Conservation (phyloP, 108 stramenopile species). For the Pseudonitzschia multistriata region DNA sequence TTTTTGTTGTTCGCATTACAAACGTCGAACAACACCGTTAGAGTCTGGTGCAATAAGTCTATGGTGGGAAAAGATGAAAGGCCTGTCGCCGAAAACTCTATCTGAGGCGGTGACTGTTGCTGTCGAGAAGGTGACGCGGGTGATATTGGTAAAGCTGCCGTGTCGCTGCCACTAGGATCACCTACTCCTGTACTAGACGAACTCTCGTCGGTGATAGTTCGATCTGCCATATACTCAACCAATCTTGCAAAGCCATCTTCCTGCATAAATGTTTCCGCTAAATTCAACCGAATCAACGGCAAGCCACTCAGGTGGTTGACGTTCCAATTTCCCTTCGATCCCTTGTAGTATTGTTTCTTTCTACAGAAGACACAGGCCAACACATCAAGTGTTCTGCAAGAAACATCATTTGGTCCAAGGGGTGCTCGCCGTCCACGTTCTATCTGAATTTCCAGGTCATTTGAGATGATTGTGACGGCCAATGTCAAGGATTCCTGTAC, state of each 20-base stretch:
- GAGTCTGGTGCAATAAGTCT: constrained; percentile 33
- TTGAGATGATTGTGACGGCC: constrained; percentile 59
- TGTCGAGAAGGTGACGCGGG: background rate
- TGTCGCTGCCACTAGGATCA: background rate
- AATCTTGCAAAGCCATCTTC: constrained; percentile 51
- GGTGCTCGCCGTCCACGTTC: constrained; percentile 17
- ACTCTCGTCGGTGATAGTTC: constrained; percentile 1
- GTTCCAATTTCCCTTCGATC: constrained; percentile 58
- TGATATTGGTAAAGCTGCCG: background rate
- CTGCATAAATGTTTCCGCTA: constrained; percentile 61
- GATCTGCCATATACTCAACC: constrained; percentile 44
- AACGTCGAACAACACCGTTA: constrained; percentile 27
- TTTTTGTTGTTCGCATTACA: constrained; percentile 32
- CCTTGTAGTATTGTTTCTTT: constrained; percentile 79
- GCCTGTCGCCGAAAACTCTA: background rate
- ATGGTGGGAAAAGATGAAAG: constrained; percentile 36
- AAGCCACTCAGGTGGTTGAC: constrained; percentile 39
- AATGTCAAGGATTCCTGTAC: constrained; percentile 67
- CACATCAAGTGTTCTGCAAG: constrained; percentile 41
- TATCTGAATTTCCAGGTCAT: constrained; percentile 61
- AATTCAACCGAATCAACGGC: constrained; percentile 60
- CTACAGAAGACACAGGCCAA: constrained; percentile 65
- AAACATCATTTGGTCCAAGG: constrained; percentile 4
- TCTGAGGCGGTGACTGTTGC: background rate
- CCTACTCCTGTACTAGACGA: background rate